Evolutionary conservation across 1,284 basidiomycete species (phyloP), one percentile per base, ranked within the genome.

Genomic region (Moesziomyces parantarcticus): DNA sequence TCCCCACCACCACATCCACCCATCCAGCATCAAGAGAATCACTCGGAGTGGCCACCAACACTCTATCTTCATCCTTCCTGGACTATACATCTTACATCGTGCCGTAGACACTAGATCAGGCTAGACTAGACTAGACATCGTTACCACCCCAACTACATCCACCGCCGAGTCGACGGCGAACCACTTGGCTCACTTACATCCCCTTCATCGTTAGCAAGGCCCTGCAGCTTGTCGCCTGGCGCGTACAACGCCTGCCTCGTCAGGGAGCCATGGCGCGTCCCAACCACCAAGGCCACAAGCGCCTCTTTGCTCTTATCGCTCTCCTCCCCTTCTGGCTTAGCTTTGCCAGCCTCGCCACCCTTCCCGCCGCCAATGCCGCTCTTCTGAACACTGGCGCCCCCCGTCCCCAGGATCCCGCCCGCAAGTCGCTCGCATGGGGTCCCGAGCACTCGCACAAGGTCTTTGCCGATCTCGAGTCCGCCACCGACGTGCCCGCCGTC

Each of bases 391-490:
- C 20, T 40, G 32, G 52, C 26, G 34, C 53, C 29, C 39, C 50
- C 36, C 64, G 64, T 39, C 65, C 64, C n/a, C 54, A 56, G 45
- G 70, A 73, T 26, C 65, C 70, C 18, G 54, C 70, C 8, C 61
- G 75, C 51, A 77, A 77, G 66, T 77, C 75, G 45, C 67, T 77
- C 16, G 63, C 65, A 16, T 77, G 70, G 65, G 75, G 75, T 46
- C 75, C 72, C 41, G 60, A 71, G 42, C 75, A 77, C 44, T 26
- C 36, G 25, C 60, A 77, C 60, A 67, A 68, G 56, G 64, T 66
- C 53, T 77, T 76, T 52, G 59, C 66, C 40, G 58, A 53, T 11
- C 7, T 60, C 34, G 63, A 72, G n/a, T 43, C 63, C 1, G 50
- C 29, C 52, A 58, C 41, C 54, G 59, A 66, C 11, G 61, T 46